Evolutionary conservation across 331 rosid species (phyloP), one percentile per base, ranked within the genome.

Genomic region (Malus hybrid): DNA sequence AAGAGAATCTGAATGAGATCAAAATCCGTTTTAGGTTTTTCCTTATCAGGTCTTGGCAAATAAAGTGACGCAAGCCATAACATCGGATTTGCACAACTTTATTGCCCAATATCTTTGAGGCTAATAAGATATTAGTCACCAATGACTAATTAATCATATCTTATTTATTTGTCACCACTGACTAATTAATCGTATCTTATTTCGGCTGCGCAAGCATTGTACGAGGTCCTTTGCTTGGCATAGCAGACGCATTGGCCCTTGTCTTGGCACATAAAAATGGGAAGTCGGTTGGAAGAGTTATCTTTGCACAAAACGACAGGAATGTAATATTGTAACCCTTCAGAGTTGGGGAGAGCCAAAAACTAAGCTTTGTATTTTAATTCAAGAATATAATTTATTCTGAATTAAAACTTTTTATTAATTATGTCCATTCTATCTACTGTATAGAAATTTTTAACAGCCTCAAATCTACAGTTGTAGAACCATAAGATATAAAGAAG

Each of bases 21-120:
- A 28, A 28, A 28, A 28, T 28, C 29, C 29, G 3, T 63, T 29
- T 29, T 0, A 29, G 65, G 5, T 14, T 31, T 11, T 52, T 52
- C 7, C 3, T 52, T 52, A 5, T 52, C n/a, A 18, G 3, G 5
- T 10, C 48, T 55, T 13, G 39, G 16, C 8, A 19, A 52, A 14
- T 54, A 42, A 68, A 80, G 64, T 73, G 76, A 78, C 50, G 71
- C 76, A 32, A 70, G 75, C 52, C 10, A 28, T 36, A 2, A 71
- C 22, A 55, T 71, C 59, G 11, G 50, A 55, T 32, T 52, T 32
- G 42, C 1, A 3, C 16, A 55, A 19, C 22, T 7, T 55, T 55
- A 5, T 19, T 57, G 14, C 63, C 64, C 64, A 1, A 59, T 22
- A 10, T 10, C 14, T 59, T 10, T 2, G 12, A 5, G 14, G 36